Conservation (phyloP, 768 basidiomycete genomes). For the Amanita inopinata region DNA sequence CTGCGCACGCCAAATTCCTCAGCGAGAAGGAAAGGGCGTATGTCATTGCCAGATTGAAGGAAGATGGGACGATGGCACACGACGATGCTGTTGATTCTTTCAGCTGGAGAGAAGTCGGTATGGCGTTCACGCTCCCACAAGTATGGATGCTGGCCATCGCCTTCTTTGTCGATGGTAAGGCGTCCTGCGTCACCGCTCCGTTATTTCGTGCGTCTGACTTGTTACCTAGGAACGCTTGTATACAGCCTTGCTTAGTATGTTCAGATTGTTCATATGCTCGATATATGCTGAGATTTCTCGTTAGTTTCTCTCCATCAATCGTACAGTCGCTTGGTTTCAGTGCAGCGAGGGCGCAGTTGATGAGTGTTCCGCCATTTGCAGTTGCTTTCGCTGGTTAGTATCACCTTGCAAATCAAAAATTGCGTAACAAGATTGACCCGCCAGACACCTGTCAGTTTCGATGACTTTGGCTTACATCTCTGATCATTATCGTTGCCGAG, state of each 20-base stretch:
- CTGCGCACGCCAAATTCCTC: constrained; percentile 39
- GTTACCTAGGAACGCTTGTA: constrained; percentile 28
- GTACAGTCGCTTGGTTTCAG: constrained; percentile 51
- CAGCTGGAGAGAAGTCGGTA: constrained; percentile 45
- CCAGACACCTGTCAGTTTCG: constrained; percentile 17
- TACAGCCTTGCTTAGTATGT: constrained; percentile 42
- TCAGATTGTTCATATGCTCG: constrained; percentile 1
- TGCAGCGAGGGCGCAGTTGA: constrained; percentile 44
- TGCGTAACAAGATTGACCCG: too few species aligned
- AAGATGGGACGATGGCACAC: constrained; percentile 35
- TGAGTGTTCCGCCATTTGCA: constrained; percentile 52
- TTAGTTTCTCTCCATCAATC: constrained; percentile 66
- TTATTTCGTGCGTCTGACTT: background rate
- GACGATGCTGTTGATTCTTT: constrained; percentile 34
- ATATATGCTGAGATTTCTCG: constrained; percentile 1
- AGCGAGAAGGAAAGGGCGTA: constrained; percentile 38
- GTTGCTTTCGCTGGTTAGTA: constrained; percentile 37
- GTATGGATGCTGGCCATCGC: constrained; percentile 39
- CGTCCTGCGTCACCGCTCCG: background rate
- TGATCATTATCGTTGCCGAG: constrained; percentile 43
- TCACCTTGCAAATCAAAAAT: background rate
- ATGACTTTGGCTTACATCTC: constrained; percentile 36
- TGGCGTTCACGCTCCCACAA: constrained; percentile 41
- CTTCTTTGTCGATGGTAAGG: constrained; percentile 43
- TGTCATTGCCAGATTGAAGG: constrained; percentile 28